Percentiles rank a stretch among this genome's conserved stretches.
phyloP scores from a whole-genome alignment of 345 rosid genomes.

The Gynandropsis gynandra region DNA sequence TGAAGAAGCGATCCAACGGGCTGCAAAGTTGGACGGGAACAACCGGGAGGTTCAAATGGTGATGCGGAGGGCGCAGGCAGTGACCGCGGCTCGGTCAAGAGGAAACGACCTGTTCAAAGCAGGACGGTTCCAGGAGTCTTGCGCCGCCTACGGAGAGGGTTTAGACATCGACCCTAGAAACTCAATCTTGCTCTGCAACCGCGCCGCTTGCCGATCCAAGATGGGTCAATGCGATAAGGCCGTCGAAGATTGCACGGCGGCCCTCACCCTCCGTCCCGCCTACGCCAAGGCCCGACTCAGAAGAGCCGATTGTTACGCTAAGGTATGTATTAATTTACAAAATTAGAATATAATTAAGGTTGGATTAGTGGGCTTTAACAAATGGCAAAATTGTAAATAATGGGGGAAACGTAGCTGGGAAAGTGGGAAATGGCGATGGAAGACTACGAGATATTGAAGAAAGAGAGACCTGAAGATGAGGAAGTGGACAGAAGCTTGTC shows the following conservation, averaged over 20 bases:
- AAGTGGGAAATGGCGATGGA: slow-evolving; percentile 60
- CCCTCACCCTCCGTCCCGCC: slow-evolving; percentile 52
- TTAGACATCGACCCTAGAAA: slow-evolving; percentile 61
- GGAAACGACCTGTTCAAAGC: slow-evolving; percentile 76
- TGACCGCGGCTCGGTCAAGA: slow-evolving; percentile 49
- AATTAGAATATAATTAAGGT: too few species aligned
- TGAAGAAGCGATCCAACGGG: slow-evolving; percentile 51
- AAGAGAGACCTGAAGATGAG: slow-evolving; percentile 58
- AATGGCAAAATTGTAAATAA: not conserved
- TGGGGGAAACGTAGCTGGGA: slow-evolving; percentile 35
- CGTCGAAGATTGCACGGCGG: slow-evolving; percentile 63
- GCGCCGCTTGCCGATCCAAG: slow-evolving; percentile 73
- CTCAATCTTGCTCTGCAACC: slow-evolving; percentile 75
- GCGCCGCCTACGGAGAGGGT: slow-evolving; percentile 61
- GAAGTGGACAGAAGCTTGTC: slow-evolving; percentile 44
- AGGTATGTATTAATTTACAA: slow-evolving; percentile 35
- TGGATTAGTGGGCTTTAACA: too few species aligned
- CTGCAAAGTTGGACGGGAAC: slow-evolving; percentile 56
- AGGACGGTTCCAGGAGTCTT: slow-evolving; percentile 44
- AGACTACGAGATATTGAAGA: slow-evolving; percentile 59
- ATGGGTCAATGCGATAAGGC: slow-evolving; percentile 57
- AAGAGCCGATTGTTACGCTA: slow-evolving; percentile 72
- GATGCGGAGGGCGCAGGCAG: slow-evolving; percentile 42
- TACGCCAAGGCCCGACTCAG: slow-evolving; percentile 80
- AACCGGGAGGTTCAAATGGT: slow-evolving; percentile 55